Evolutionary conservation across 495 filamentous ascomycete genomes (phyloP), one percentile per base, ranked within the genome.

Genomic region (Cryomyces minteri): DNA sequence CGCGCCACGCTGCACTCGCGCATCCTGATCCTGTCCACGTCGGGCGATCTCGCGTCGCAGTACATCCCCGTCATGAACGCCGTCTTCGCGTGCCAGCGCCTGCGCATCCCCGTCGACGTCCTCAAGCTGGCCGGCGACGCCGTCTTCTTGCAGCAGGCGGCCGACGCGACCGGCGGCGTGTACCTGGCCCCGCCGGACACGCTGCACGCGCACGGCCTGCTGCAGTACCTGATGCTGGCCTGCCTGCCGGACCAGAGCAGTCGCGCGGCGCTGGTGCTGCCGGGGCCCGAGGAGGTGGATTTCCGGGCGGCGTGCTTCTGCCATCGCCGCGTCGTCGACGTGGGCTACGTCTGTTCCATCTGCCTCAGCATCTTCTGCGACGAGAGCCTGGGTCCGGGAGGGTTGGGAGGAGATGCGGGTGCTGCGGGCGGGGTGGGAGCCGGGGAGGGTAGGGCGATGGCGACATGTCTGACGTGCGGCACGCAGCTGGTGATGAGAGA

Each of bases 1-100:
- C 56, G 62, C 54, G 51, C 12, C 48, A 53, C 29, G 58, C 70
- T 45, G 62, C 70, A 39, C 62, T 93, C 80, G n/a, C 82, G 92
- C 37, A 93, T 96, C 54, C 53, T 64, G 18, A 54, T 66, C 44
- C 60, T 98, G 36, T 85, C 79, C 41, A 84, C 87, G 31, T 85
- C 83, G 28, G 80, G 81, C 49, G 81, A 84, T 62, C 71, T 86
- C 4, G 79, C 88, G 0, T 73, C 80, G 31, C 88, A 95, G 59
- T 98, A 98, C 65, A 95, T 96, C 46, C 83, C 88, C 2, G 82
- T 94, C 41, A 98, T 96, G 88, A 98, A 96, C 66, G 72, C 77
- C 51, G 93, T 95, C 37, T 98, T 98, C 62, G 92, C 90, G 7
- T 87, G 88, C 48, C 85, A 84, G 52, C 79, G 88, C 44, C 67